These are phyloP conservation scores for Venturia asperata DNA, from an alignment of 2,329 filamentous ascomycete genomes.

Conservation along the genomic window DNA sequence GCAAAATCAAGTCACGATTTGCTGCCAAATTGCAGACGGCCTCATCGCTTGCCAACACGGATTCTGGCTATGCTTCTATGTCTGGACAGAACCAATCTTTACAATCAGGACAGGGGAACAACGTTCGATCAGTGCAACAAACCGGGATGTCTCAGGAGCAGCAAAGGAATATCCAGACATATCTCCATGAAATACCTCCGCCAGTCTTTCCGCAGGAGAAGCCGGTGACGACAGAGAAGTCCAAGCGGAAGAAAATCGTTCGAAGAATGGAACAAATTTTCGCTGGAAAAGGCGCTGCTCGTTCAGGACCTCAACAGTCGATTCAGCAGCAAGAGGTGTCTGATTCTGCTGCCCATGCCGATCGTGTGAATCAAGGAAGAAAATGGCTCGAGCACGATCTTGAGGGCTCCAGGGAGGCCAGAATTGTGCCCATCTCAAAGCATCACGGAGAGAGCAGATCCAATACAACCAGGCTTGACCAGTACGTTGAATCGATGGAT, in stretches of 20 bases:
- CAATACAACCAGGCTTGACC: not conserved
- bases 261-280: conserved; percentile 73
- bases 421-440: conserved; percentile 34
- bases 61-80: conserved; percentile 58
- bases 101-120: conserved; percentile 29
- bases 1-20: not conserved
- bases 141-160: conserved; percentile 20
- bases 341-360: conserved; percentile 45
- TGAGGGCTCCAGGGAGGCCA: conserved; percentile 42
- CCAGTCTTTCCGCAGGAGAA: conserved; percentile 57
- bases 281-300: conserved; percentile 55
- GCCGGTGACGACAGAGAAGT: conserved; percentile 57
- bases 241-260: conserved; percentile 71
- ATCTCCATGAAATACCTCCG: conserved; percentile 64
- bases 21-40: conserved; percentile 44
- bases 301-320: conserved; percentile 42
- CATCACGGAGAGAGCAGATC: conserved; percentile 7
- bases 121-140: not conserved
- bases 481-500: not conserved
- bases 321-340: conserved; percentile 53
- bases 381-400: conserved; percentile 29
- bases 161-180: conserved; percentile 49
- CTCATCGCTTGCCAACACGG: conserved; percentile 47
- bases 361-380: conserved; percentile 36
- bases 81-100: conserved; percentile 41